Evolutionary conservation across 129 eudicot species (phyloP), one percentile per base, ranked within the genome.

Genomic region (Centrapalus pauciflorus): DNA sequence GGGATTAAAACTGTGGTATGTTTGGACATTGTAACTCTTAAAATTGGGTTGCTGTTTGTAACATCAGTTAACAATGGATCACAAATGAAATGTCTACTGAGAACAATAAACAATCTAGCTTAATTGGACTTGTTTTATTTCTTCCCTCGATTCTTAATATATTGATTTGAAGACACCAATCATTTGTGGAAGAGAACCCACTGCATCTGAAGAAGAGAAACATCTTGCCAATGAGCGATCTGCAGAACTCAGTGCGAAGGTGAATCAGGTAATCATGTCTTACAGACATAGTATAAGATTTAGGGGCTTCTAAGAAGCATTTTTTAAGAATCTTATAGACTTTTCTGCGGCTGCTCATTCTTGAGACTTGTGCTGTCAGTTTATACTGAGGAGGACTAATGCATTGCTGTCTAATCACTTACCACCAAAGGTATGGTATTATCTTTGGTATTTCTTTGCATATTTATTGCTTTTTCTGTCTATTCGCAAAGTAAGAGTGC

Each of bases 381-480:
- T 89, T 75, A 86, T 94, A 76, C 69, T 94, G 83, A 87, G 99
- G 86, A 86, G 99, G 82, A 89, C 95, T 25, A 94, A 89, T 75
- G 90, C 97, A 9, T 66, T 94, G 74, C 66, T 89, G 50, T 94
- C 99, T 8, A 94, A 89, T 75, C 99, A 94, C 83, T 76, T 94
- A 63, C 99, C 99, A 71, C 99, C 99, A 56, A 94, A 94, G 95
- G 99, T 89, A 86, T 55, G 28, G 4, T 13, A 10, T 29, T 48
- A 17, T 69, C 13, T 63, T 51, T 64, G 30, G 49, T 25, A 48
- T 6, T 7, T 43, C 17, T 4, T 10, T n/a, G n/a, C n/a, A 4
- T 45, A 33, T 28, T 41, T 59, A 41, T 65, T 14, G 5, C 6
- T 48, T 27, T 41, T 57, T 20, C 37, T 49, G 41, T 24, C 29